phyloP scores from a whole-genome alignment of 192 early-diverging fungal species.

The Geranomyces michiganensis region DNA sequence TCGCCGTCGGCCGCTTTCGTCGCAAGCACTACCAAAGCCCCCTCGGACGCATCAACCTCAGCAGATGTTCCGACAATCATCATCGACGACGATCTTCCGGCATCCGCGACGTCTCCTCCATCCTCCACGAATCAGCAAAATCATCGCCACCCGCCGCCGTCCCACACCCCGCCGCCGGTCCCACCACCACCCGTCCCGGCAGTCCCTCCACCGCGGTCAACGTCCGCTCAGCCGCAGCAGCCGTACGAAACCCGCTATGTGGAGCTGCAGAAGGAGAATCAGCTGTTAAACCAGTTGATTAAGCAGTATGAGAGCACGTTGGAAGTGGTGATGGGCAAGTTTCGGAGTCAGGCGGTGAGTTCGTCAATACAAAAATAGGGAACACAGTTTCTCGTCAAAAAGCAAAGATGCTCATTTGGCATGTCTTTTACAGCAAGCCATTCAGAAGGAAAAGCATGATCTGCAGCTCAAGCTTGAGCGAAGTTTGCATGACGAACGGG shows the following conservation, averaged over 20 bases:
- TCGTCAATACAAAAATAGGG: background rate
- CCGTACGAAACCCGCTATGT: constrained; percentile 34
- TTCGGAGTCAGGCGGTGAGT: constrained; percentile 52
- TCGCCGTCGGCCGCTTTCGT: too few species aligned
- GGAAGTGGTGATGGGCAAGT: constrained; percentile 58
- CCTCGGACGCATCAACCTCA: constrained; percentile 16
- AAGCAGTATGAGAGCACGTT: constrained; percentile 62
- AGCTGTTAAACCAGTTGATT: constrained; percentile 46
- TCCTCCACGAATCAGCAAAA: background rate
- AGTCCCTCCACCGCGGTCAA: too few species aligned
- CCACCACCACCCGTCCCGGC: too few species aligned
- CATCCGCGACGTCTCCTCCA: too few species aligned
- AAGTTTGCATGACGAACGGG: constrained; percentile 40
- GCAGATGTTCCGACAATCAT: too few species aligned
- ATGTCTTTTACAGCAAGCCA: constrained; percentile 36
- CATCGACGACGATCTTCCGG: too few species aligned
- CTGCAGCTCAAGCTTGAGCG: constrained; percentile 39
- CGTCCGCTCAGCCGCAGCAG: background rate
- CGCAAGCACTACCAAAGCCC: too few species aligned
- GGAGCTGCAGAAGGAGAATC: constrained; percentile 55
- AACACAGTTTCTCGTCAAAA: background rate
- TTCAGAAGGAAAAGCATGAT: constrained; percentile 46
- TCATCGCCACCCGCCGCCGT: constrained; percentile 13
- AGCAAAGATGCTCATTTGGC: too few species aligned
- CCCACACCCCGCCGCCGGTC: background rate